Base-by-base conservation (phyloP, 805 yeast species). In the Metschnikowia picachoensis region DNA sequence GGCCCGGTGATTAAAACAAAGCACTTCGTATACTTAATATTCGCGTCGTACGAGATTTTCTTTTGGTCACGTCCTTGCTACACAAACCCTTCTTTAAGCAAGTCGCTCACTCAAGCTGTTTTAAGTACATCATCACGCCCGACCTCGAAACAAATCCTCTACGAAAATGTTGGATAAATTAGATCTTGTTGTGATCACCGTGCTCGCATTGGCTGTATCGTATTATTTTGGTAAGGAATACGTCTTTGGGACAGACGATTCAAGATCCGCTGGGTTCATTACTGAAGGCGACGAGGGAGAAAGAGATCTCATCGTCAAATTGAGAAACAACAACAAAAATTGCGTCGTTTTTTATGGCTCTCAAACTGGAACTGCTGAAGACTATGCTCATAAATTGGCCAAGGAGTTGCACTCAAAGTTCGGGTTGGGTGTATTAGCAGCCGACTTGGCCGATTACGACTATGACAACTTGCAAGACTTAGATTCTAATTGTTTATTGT, bases 291-390 rank as follows among this genome's bases (percentile, higher is more conserved):
- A 41, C 25, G 70, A 74, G 9, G 68, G 68, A 15, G 50, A 39
- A n/a, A 72, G 89, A 60, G 82, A 83, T 61, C 66, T 86, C 37
- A 71, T 77, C 9, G 79, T 78, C 47, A 79, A 78, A 3, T 64
- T 92, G 55, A 70, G 71, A 41, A 70, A 71, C 33, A 82, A 82
- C 58, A 76, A 78, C 50, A 91, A 92, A 68, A 84, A 85, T 53
- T 85, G 87, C 32, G 71, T 90, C 37, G 84, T 94, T 3, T 77
- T 94, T 50, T 94, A 78, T 63, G 98, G 96, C 14, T 91, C 98
- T 12, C 99, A 94, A 69, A 94, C 99, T 5, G 99, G 99, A 53
- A 94, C 99, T 14, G 96, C 98, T 37, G 99, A 94, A 69, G 99
- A 94, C 61, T 92, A 90, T 59, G 95, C 97, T 15, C 79, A 85